Conservation (phyloP, 2,329 filamentous ascomycete species). For the Colletotrichum cordylinicola region DNA sequence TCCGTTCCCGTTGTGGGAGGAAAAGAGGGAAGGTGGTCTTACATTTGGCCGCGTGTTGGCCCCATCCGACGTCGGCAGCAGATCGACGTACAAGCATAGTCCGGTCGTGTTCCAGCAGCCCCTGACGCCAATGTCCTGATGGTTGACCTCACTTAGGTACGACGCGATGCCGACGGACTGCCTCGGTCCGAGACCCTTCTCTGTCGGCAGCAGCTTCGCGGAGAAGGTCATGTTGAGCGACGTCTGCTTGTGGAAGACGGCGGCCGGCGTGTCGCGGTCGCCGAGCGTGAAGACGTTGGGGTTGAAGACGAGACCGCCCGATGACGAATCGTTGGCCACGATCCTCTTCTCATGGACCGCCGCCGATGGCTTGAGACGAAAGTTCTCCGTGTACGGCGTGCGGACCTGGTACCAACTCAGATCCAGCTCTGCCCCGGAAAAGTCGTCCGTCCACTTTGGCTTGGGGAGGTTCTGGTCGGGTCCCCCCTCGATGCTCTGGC, state of each 20-base stretch:
- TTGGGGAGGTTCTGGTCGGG: not conserved
- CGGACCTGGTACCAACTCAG: conserved; percentile 15
- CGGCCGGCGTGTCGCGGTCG: conserved; percentile 33
- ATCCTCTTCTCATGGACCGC: not conserved
- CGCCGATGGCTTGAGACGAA: not conserved
- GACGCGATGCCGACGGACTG: conserved; percentile 31
- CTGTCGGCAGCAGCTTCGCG: conserved; percentile 23
- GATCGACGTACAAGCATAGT: conserved; percentile 22
- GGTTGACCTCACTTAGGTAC: conserved; percentile 30
- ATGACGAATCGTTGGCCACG: not conserved
- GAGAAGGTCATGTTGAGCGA: conserved; percentile 35
- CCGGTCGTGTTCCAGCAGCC: conserved; percentile 27
- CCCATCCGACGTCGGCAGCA: conserved; percentile 1
- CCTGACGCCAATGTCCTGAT: conserved; percentile 31
- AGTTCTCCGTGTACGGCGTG: conserved; percentile 14
- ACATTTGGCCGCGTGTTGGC: conserved; percentile 5
- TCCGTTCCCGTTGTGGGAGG: not conserved
- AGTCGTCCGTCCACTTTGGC: not conserved
- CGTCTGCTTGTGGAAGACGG: conserved; percentile 32
- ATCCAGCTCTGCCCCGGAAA: not conserved
- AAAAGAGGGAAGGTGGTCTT: not conserved
- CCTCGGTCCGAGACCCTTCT: conserved; percentile 19
- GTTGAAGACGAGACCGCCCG: conserved; percentile 33
- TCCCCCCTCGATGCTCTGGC: not conserved
- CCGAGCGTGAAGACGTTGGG: conserved; percentile 31